A percentile compares a stretch with the other conserved stretches of the same genome.
These are phyloP conservation scores for Aureobasidium sp. DNA, from an alignment of 2,329 filamentous ascomycete genomes.

Conservation along the genomic window DNA sequence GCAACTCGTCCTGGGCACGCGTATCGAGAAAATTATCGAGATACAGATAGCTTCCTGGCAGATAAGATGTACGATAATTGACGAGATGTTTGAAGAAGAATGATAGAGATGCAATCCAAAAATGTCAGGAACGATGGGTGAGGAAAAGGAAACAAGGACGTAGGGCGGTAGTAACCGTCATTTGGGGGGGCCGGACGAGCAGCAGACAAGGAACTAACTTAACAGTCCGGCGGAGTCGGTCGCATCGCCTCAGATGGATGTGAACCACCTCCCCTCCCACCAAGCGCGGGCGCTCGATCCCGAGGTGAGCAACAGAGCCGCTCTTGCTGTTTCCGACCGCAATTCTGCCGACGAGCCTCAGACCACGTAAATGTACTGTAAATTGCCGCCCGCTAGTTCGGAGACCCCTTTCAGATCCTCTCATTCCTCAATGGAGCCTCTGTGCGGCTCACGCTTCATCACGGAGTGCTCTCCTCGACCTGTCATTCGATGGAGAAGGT, in stretches of 20 bases:
- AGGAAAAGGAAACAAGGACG: not conserved
- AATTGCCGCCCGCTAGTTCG: not conserved
- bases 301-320: not conserved
- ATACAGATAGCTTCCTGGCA: not conserved
- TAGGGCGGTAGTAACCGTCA: not conserved
- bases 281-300: not conserved
- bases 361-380: not conserved
- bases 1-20: not conserved
- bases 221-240: conserved; percentile 3
- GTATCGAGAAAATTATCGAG: not conserved
- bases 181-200: not conserved
- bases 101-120: not conserved
- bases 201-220: conserved; percentile 4
- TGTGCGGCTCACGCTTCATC: not conserved
- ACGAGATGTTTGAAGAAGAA: not conserved
- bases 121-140: not conserved
- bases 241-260: not conserved
- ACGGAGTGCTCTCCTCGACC: conserved; percentile 1
- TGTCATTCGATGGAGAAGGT: not conserved
- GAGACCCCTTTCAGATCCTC: not conserved
- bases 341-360: not conserved
- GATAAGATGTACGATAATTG: not conserved
- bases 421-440: not conserved
- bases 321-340: not conserved
- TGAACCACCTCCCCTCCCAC: not conserved